Evolutionary conservation across 2,329 filamentous ascomycete species (phyloP).

Genomic region (Ilyonectria destructans): DNA sequence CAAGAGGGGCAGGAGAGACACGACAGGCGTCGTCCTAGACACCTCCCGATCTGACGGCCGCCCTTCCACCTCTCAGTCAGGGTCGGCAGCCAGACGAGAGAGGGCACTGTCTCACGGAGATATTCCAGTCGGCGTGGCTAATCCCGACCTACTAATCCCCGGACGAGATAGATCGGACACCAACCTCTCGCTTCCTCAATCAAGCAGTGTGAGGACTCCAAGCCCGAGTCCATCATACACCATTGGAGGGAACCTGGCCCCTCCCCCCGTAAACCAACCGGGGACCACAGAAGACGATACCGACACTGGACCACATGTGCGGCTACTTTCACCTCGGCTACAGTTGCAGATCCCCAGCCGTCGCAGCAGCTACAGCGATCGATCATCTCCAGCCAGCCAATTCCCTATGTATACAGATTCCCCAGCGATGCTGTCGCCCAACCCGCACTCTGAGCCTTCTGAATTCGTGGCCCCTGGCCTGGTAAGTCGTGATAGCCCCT

Average conservation of each 20-base stretch:
- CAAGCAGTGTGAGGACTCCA: constrained; percentile 46
- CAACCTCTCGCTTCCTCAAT: constrained; percentile 41
- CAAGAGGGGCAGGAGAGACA: constrained; percentile 47
- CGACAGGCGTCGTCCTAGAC: constrained; percentile 47
- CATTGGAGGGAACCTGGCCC: constrained; percentile 60
- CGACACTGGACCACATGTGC: constrained; percentile 18
- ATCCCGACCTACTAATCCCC: constrained; percentile 43
- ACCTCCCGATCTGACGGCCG: constrained; percentile 31
- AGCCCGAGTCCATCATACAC: constrained; percentile 54
- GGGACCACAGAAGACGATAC: constrained; percentile 37
- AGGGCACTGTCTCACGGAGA: constrained; percentile 67
- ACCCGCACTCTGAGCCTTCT: constrained; percentile 60
- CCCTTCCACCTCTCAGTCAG: constrained; percentile 21
- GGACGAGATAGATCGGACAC: constrained; percentile 40
- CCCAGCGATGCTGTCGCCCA: constrained; percentile 62
- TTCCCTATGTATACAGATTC: constrained; percentile 81
- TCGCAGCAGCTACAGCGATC: constrained; percentile 60
- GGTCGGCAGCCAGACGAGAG: constrained; percentile 39
- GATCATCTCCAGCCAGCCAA: constrained; percentile 70
- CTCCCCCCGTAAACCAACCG: constrained; percentile 55
- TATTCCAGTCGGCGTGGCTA: constrained; percentile 37
- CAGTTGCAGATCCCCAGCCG: constrained; percentile 66
- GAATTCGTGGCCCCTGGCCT: constrained; percentile 67
- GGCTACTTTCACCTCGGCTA: constrained; percentile 49
- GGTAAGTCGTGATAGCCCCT: constrained; percentile 63